Conservation (phyloP, 2,329 filamentous ascomycete genomes). For the Niveomyces coronatus region DNA sequence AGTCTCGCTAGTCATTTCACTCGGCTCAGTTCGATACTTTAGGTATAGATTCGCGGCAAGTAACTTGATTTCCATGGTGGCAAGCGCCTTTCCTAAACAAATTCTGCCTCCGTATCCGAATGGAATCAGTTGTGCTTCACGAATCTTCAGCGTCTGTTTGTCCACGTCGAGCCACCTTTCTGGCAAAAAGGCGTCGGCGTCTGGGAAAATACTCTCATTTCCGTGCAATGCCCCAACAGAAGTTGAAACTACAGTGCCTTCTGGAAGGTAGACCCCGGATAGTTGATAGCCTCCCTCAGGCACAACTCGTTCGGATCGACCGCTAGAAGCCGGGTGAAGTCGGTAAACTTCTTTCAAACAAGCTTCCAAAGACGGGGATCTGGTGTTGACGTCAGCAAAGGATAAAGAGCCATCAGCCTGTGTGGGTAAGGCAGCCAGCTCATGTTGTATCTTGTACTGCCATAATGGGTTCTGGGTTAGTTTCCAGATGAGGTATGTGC, state of each 20-base stretch:
- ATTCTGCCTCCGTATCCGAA: conserved; percentile 10
- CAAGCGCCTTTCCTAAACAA: conserved; percentile 9
- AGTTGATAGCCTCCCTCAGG: conserved; percentile 5
- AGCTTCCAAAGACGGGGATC: conserved; percentile 6
- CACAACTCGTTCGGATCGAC: conserved; percentile 9
- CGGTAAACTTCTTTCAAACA: conserved; percentile 10
- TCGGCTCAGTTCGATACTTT: neutral
- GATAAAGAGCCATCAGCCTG: conserved; percentile 3
- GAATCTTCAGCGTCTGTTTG: neutral
- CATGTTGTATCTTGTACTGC: conserved; percentile 8
- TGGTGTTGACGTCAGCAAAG: conserved; percentile 6
- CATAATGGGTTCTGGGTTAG: conserved; percentile 7
- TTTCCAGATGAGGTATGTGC: conserved; percentile 9
- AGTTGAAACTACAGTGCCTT: conserved; percentile 3
- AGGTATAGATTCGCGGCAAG: conserved; percentile 5
- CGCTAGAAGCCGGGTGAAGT: conserved; percentile 10
- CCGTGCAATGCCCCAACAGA: conserved; percentile 6
- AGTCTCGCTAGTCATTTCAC: neutral
- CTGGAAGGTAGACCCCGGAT: conserved; percentile 4
- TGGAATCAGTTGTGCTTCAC: conserved; percentile 7
- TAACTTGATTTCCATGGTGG: conserved; percentile 9
- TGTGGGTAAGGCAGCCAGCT: conserved; percentile 5
- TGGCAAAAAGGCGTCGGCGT: conserved; percentile 3
- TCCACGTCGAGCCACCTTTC: conserved; percentile 9
- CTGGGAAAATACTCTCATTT: conserved; percentile 7